phyloP scores from a whole-genome alignment of 2,329 filamentous ascomycete genomes.

The Phialemonium atrogriseum region DNA sequence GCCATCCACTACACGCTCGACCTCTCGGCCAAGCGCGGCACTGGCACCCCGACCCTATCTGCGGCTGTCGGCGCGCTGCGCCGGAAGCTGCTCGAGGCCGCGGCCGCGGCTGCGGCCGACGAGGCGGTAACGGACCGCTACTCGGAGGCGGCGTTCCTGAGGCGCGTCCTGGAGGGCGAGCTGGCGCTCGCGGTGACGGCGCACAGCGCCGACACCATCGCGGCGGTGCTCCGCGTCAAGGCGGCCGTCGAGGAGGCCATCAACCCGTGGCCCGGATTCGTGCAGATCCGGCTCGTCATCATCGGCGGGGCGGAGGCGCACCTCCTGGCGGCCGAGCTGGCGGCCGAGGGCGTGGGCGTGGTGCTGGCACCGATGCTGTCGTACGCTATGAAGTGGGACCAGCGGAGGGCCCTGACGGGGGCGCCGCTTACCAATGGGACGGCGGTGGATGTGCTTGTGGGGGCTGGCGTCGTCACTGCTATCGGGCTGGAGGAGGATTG shows the following conservation, averaged over 20 bases:
- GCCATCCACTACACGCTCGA: slow-evolving; percentile 53
- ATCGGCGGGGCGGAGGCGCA: slow-evolving; percentile 56
- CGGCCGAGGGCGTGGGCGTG: slow-evolving; percentile 46
- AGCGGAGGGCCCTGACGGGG: slow-evolving; percentile 52
- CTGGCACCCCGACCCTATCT: slow-evolving; percentile 40
- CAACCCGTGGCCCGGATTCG: too few relatives aligned
- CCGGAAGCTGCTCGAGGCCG: slow-evolving; percentile 44
- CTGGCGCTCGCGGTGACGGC: slow-evolving; percentile 49
- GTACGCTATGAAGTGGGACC: slow-evolving; percentile 48
- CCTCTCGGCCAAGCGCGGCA: slow-evolving; percentile 32
- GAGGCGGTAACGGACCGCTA: slow-evolving; percentile 29
- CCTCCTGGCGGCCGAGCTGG: slow-evolving; percentile 50
- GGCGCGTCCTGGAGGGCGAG: slow-evolving; percentile 43
- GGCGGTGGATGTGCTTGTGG: slow-evolving; percentile 45
- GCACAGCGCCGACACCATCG: slow-evolving; percentile 56
- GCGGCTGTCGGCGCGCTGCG: slow-evolving; percentile 43
- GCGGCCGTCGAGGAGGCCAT: slow-evolving; percentile 36
- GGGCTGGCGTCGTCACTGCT: slow-evolving; percentile 49
- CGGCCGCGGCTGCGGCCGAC: slow-evolving; percentile 33
- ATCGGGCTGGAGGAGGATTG: slow-evolving; percentile 55
- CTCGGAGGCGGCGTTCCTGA: slow-evolving; percentile 41
- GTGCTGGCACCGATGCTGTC: slow-evolving; percentile 52
- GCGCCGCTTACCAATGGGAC: slow-evolving; percentile 61
- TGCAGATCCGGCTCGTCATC: slow-evolving; percentile 42
- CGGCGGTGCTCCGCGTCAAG: slow-evolving; percentile 51